Evolutionary conservation across 1,284 basidiomycete genomes (phyloP), one percentile per base, ranked within the genome.

Genomic region (Apiotrichum laibachii): DNA sequence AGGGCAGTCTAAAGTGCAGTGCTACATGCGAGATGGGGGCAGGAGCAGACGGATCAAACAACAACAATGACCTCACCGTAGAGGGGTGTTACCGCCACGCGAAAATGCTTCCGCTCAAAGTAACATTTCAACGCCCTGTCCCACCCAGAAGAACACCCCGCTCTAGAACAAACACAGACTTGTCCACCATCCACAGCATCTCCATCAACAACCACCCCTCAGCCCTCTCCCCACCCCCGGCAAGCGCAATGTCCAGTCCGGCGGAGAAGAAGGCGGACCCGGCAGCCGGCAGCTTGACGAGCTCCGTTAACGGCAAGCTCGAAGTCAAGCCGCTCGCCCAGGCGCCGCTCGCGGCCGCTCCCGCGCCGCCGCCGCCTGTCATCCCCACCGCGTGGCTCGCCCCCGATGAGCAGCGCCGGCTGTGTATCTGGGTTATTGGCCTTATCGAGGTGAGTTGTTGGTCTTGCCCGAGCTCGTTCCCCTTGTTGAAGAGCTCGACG

Each of bases 321-420:
- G 47, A 42, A 18, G 37, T 48, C 42, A 50, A 46, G 48, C 53
- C 47, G 33, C 40, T 40, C 37, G 19, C 58, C 10, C 34, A 33
- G 18, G 42, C 51, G 37, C 34, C 33, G 21, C 31, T 22, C 31
- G 47, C 55, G 33, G 19, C 33, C 2, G 48, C 53, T 3, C 62
- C 65, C 34, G 60, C 63, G 5, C 65, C 69, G 1, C 65, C 67
- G 12, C 69, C 70, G 12, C 72, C 76, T 0, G 66, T 75, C 35
- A 76, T 77, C 52, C 72, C 76, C 6, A 70, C 72, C 40, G 54
- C 69, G 44, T 70, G 65, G 66, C 64, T 76, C 18, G 63, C 65
- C 21, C 67, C 71, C 2, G 63, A 71, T 16, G 76, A 77, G 58
- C 76, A 77, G 59, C 63, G 75, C 7, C 63, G 71, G 35, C 57